Evolutionary conservation across 768 basidiomycete genomes (phyloP), one percentile per base, ranked within the genome.

Genomic region (Pleurotus tuoliensis): DNA sequence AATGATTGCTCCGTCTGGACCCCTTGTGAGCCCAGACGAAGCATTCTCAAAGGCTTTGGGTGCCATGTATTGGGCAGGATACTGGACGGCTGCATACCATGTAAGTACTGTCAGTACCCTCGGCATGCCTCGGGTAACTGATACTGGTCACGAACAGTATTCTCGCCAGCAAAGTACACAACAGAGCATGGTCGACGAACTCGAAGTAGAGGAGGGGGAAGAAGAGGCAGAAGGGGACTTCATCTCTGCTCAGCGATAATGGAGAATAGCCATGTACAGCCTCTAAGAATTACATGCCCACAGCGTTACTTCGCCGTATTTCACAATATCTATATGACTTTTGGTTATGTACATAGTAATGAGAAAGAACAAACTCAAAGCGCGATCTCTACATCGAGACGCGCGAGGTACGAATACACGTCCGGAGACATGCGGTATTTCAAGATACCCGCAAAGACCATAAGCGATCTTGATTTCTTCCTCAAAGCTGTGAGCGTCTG

Each of bases 341-440:
- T 30, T 43, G 20, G 25, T n/a, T 11, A 50, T 27, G 43, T 34
- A 25, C 24, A 25, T 6, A 25, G 24, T 11, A 11, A 34, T 9
- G 30, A 11, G 30, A 34, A 34, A 34, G 8, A 34, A 34, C 30
- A 34, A 34, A 34, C 30, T 34, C 66, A 91, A 64, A 92, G 75
- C 18, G 90, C 87, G 62, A 92, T 89, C 71, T 92, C 91, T 1
- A 94, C 92, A 61, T 94, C 92, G 60, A 92, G 66, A 57, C 91
- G 77, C 11, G 91, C 90, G 55, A 96, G 76, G 69, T 94, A 92
- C 30, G 88, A 88, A 72, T 95, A 94, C 58, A 94, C 87, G 67
- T 96, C 92, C 18, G 89, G 85, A 30, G 89, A 89, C 84, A 97
- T 87, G 58, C 93, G 82, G 69, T 94, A 95, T 63, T 91, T 88